These are phyloP conservation scores for Erigeron philadelphicus DNA, from an alignment of 140 eudicot genomes.

Conservation along the genomic window DNA sequence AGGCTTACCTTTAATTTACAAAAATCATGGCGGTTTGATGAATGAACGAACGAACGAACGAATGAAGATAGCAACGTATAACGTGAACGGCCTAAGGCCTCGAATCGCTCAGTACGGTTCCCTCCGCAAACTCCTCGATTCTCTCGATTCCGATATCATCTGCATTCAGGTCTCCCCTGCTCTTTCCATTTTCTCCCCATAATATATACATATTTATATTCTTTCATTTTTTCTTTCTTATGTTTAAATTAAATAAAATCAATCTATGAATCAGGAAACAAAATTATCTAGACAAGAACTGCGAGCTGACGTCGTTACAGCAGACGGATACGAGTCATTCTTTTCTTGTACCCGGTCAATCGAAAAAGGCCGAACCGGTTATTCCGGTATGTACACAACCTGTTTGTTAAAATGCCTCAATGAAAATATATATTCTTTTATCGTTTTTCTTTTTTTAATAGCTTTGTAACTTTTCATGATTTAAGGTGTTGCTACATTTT, in stretches of 20 bases:
- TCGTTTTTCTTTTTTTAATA: too few relatives aligned
- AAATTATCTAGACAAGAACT: conserved; percentile 78
- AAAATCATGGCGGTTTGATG: background rate
- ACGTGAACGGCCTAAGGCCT: conserved; percentile 84
- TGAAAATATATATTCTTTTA: background rate
- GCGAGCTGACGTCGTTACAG: conserved; percentile 75
- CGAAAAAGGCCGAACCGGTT: conserved; percentile 74
- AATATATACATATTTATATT: too few relatives aligned
- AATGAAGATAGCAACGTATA: conserved; percentile 94
- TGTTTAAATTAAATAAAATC: too few relatives aligned
- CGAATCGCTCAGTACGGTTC: conserved; percentile 89
- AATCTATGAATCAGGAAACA: conserved; percentile 41
- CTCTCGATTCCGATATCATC: conserved; percentile 88
- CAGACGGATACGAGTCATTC: conserved; percentile 91
- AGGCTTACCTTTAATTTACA: too few relatives aligned
- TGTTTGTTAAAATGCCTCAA: conserved; percentile 30
- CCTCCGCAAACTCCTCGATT: conserved; percentile 71
- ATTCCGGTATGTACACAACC: conserved; percentile 55
- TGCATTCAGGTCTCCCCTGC: conserved; percentile 66
- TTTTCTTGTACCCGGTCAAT: conserved; percentile 84
- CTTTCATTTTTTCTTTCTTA: too few relatives aligned
- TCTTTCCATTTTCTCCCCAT: too few relatives aligned
- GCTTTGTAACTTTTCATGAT: background rate
- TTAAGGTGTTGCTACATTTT: conserved; percentile 93
- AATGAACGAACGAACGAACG: conserved; percentile 12